Evolutionary conservation across 345 rosid species (phyloP).

Genomic region (Salix purpurea): DNA sequence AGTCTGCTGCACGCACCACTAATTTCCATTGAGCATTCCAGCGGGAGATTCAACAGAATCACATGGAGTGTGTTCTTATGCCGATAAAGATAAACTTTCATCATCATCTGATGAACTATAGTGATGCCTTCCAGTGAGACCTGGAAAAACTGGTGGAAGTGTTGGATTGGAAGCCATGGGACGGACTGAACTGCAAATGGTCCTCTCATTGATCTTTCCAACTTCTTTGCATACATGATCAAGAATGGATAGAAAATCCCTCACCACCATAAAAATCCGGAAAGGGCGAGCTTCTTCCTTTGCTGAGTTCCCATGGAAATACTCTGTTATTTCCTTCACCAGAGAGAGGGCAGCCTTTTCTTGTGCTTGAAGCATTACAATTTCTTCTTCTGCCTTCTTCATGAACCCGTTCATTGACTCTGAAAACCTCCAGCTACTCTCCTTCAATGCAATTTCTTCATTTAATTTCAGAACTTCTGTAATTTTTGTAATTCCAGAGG

Average conservation of each 20-base stretch:
- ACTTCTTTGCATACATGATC: constrained; percentile 94
- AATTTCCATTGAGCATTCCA: neutral
- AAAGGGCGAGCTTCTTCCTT: constrained; percentile 78
- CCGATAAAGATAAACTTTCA: constrained; percentile 26
- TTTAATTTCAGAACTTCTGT: constrained; percentile 45
- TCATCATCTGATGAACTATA: constrained; percentile 34
- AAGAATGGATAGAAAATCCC: constrained; percentile 78
- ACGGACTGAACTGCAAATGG: constrained; percentile 51
- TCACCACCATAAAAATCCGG: constrained; percentile 71
- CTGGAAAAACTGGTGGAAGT: constrained; percentile 46
- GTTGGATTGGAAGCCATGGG: constrained; percentile 33
- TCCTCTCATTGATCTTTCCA: constrained; percentile 79
- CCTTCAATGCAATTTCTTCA: constrained; percentile 23
- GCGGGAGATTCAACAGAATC: neutral
- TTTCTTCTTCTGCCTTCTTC: constrained; percentile 65
- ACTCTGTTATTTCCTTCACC: constrained; percentile 72
- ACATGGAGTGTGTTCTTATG: neutral
- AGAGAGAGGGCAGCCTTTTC: constrained; percentile 39
- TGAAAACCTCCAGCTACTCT: constrained; percentile 40
- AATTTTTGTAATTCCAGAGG: constrained; percentile 51
- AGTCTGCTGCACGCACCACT: neutral
- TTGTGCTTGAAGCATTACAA: constrained; percentile 45
- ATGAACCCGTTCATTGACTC: constrained; percentile 63
- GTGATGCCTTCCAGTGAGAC: constrained; percentile 32
- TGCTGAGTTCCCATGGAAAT: constrained; percentile 79